These are phyloP conservation scores for Choanephora cucurbitarum DNA, from an alignment of 371 early-diverging fungal genomes.

Conservation along the genomic window DNA sequence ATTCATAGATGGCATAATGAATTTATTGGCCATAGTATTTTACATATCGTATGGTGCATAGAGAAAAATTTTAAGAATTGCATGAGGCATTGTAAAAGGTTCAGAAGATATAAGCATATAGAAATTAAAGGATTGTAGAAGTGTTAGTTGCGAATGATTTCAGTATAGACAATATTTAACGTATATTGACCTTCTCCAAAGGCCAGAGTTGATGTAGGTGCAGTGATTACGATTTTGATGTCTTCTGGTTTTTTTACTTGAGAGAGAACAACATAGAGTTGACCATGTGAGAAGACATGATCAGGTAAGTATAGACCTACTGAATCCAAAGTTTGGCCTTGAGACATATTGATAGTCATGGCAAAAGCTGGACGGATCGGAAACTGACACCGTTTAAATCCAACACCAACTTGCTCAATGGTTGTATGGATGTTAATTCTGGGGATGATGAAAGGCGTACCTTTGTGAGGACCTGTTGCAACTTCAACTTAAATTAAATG, in stretches of 20 bases:
- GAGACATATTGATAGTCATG: conserved; percentile 36
- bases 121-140: too few species aligned
- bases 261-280: conserved; percentile 13
- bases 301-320: conserved; percentile 27
- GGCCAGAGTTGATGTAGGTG: too few species aligned
- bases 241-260: not conserved
- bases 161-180: too few species aligned
- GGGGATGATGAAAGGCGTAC: not conserved
- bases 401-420: not conserved
- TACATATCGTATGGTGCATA: too few species aligned
- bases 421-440: not conserved
- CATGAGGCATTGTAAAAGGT: too few species aligned
- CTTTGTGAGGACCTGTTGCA: not conserved
- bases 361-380: conserved; percentile 29
- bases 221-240: not conserved
- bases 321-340: conserved; percentile 26
- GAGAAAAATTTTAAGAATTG: too few species aligned
- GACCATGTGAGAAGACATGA: conserved; percentile 11
- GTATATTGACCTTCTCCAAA: too few species aligned
- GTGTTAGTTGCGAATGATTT: too few species aligned
- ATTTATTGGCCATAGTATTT: too few species aligned
- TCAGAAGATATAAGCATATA: too few species aligned
- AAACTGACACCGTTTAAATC: conserved; percentile 11
- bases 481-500: not conserved
- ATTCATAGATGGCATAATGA: too few species aligned